Evolutionary conservation across 2,329 filamentous ascomycete genomes (phyloP).

Genomic region (Pseudopithomyces maydicus): DNA sequence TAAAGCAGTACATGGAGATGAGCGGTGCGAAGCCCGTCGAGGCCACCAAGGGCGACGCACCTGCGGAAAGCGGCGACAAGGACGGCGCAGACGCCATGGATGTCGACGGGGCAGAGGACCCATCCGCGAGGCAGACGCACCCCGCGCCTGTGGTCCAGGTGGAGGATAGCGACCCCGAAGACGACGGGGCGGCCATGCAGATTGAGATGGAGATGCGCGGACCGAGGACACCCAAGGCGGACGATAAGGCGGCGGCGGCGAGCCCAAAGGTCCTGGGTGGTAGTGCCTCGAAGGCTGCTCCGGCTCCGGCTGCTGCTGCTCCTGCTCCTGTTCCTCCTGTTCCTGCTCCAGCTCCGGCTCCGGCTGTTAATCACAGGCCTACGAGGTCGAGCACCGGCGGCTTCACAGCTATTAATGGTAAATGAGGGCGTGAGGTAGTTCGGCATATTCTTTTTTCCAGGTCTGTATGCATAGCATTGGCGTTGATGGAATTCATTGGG

Average conservation of each 20-base stretch:
- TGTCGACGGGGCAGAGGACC: constrained; percentile 22
- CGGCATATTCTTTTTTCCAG: not conserved
- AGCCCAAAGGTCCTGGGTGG: not conserved
- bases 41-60: not conserved
- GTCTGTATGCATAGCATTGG: constrained; percentile 20
- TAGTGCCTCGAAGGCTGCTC: not conserved
- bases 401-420: constrained; percentile 41
- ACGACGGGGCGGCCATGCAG: constrained; percentile 42
- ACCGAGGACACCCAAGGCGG: constrained; percentile 22
- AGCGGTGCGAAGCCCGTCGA: too few species aligned
- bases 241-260: constrained; percentile 14
- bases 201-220: constrained; percentile 48
- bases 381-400: constrained; percentile 28
- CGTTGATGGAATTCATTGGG: constrained; percentile 6
- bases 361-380: constrained; percentile 8
- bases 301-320: not conserved
- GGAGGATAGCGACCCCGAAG: constrained; percentile 31
- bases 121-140: not conserved
- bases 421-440: not conserved
- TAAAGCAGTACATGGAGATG: too few species aligned
- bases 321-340: not conserved
- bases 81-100: constrained; percentile 15
- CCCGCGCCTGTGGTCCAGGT: constrained; percentile 9
- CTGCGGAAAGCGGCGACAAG: not conserved
- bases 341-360: not conserved